Evolutionary conservation across 345 rosid species (phyloP), one percentile per base, ranked within the genome.

Genomic region (Murraya paniculata): DNA sequence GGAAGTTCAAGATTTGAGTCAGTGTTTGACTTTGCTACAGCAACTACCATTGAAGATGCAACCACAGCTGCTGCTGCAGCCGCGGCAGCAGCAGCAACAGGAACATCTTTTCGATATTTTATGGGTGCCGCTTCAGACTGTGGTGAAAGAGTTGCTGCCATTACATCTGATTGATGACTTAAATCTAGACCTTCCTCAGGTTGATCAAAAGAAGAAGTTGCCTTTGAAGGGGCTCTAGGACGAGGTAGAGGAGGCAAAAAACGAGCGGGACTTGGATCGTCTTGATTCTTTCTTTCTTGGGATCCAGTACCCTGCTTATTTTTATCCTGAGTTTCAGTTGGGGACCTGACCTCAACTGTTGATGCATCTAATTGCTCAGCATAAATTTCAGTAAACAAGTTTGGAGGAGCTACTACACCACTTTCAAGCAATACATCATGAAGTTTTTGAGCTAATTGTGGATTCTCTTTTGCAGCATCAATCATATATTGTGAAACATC

Each of bases 1-100:
- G 98, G 94, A 78, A 91, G 88, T 84, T 94, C 97, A 77, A 89
- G 81, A 80, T 87, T 89, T 68, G 95, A 77, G 71, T 91, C 93
- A 0, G 82, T 57, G 82, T 82, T 81, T 28, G 97, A 88, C 88
- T 91, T 94, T 79, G 91, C 85, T 16, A 88, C 94, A 81, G 98
- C 95, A 85, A 84, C 98, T 75, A 95, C 98, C 98, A 95, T 90
- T 64, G 98, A 90, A 74, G 98, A 95, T 41, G 98, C 98, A 85
- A 91, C 92, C 85, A 87, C 98, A 82, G 98, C 98, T 41, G 98
- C 98, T 22, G 98, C 98, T 1, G 98, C 98, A 0, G 91, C 97
- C 0, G 92, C 95, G 0, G 93, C 92, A 4, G 93, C 92, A 7
- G 93, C 93, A 45, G 94, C 94, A 68, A 90, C 98, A 50, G 98